Conservation (phyloP, 2,329 filamentous ascomycete genomes). For the Diplodia intermedia region DNA sequence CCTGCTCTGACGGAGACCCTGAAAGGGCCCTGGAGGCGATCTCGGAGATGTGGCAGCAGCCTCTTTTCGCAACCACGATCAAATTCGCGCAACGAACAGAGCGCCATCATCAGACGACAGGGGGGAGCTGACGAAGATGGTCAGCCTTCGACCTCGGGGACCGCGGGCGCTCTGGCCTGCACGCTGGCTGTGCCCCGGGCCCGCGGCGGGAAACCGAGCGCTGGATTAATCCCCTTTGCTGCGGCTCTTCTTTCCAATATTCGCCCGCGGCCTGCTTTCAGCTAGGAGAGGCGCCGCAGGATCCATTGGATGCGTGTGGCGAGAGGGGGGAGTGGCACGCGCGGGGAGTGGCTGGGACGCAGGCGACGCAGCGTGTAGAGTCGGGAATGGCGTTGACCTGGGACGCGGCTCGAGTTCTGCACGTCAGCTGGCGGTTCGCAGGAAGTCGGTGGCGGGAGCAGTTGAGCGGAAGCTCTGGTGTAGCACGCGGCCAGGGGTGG, state of each 20-base stretch:
- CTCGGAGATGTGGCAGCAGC: not conserved
- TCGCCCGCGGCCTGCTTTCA: not conserved
- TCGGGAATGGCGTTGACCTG: not conserved
- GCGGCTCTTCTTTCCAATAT: constrained; percentile 7
- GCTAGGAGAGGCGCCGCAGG: not conserved
- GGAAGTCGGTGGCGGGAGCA: not conserved
- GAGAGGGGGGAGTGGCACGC: not conserved
- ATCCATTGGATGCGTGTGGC: not conserved
- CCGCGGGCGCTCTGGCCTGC: constrained; percentile 6
- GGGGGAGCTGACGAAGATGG: constrained; percentile 11
- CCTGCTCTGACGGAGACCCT: constrained; percentile 1
- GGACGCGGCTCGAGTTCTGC: constrained; percentile 10
- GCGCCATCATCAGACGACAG: constrained; percentile 26
- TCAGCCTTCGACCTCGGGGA: constrained; percentile 1
- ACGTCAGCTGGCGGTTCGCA: constrained; percentile 14
- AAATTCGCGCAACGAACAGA: constrained; percentile 24
- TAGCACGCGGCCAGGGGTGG: constrained; percentile 6
- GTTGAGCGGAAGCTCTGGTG: not conserved
- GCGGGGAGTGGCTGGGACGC: not conserved
- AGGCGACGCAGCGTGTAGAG: not conserved
- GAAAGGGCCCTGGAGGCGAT: not conserved
- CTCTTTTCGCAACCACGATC: constrained; percentile 1
- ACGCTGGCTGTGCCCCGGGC: constrained; percentile 15
- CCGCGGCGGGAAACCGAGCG: constrained; percentile 16
- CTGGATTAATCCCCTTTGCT: not conserved